Conservation (phyloP, 371 early-diverging fungal genomes). For the Rhizopus arrhizus region DNA sequence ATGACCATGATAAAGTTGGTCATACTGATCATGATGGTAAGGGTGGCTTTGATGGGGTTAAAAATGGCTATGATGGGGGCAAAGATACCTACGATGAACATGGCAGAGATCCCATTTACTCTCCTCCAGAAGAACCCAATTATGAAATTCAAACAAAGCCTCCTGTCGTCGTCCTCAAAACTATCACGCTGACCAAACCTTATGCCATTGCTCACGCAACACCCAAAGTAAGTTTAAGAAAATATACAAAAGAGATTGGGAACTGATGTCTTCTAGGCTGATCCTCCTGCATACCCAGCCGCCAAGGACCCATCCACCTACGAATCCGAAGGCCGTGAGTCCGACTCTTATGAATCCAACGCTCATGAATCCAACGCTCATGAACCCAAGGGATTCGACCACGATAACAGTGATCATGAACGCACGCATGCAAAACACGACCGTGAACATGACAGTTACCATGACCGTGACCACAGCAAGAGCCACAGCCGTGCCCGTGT, state of each 20-base stretch:
- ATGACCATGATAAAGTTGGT: neutral
- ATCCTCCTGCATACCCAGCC: too few relatives aligned
- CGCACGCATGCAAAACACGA: too few relatives aligned
- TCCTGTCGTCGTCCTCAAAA: slow-evolving; percentile 21
- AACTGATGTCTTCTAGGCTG: too few relatives aligned
- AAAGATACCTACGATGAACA: neutral
- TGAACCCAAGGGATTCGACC: too few relatives aligned
- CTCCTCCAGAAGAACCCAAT: neutral
- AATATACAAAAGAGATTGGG: too few relatives aligned
- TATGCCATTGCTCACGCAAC: neutral
- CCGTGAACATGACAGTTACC: neutral
- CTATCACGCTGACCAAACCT: slow-evolving; percentile 15
- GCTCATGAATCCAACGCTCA: too few relatives aligned
- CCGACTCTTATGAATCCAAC: too few relatives aligned
- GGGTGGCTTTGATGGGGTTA: neutral
- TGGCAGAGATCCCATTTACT: neutral
- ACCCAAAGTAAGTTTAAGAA: slow-evolving; percentile 2
- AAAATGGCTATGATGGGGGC: neutral
- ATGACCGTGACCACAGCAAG: slow-evolving; percentile 14
- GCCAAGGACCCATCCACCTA: too few relatives aligned
- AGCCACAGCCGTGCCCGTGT: slow-evolving; percentile 2
- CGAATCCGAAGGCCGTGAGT: too few relatives aligned
- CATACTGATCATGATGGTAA: neutral
- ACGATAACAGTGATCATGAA: too few relatives aligned
- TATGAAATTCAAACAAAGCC: slow-evolving; percentile 17